A percentile compares a stretch with the other conserved stretches of the same genome.
Conservation (phyloP, 306 rosid genomes). For the Comarum palustre region DNA sequence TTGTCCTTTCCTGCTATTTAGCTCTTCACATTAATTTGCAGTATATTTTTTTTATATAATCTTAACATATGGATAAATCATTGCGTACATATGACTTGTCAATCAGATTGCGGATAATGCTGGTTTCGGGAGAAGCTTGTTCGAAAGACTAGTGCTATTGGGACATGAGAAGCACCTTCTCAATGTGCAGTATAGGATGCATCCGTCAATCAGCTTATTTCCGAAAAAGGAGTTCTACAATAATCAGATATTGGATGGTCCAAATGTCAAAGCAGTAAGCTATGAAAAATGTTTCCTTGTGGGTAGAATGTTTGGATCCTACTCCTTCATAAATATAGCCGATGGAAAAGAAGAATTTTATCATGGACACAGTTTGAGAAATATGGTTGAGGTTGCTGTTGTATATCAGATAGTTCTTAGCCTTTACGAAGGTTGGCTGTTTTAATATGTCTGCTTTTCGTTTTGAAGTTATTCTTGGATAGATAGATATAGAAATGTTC, state of each 20-base stretch:
- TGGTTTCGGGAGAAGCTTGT: slow-evolving; percentile 42
- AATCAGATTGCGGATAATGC: slow-evolving; percentile 26
- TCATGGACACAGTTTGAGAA: slow-evolving; percentile 22
- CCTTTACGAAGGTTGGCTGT: slow-evolving; percentile 35
- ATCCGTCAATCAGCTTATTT: slow-evolving; percentile 38
- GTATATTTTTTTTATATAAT: neutral
- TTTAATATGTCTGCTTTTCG: neutral
- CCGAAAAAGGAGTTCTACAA: slow-evolving; percentile 35
- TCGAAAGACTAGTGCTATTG: slow-evolving; percentile 27
- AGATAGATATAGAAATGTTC: neutral
- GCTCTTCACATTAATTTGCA: no score
- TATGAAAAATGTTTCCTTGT: slow-evolving; percentile 11
- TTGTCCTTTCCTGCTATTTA: neutral
- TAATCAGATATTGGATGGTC: slow-evolving; percentile 18
- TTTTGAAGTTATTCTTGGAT: neutral
- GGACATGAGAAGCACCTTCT: slow-evolving; percentile 36
- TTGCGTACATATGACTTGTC: neutral
- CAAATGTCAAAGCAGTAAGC: slow-evolving; percentile 22
- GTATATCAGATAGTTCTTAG: slow-evolving; percentile 38
- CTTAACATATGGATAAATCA: neutral
- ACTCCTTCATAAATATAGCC: slow-evolving; percentile 34
- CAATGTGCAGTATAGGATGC: slow-evolving; percentile 24
- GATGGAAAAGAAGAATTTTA: slow-evolving; percentile 32
- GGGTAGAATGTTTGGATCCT: slow-evolving; percentile 28
- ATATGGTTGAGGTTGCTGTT: slow-evolving; percentile 47